A percentile compares a stretch with the other conserved stretches of the same genome.
Evolutionary conservation across 2,329 filamentous ascomycete genomes (phyloP).

Genomic region (Trichoderma harzianum): DNA sequence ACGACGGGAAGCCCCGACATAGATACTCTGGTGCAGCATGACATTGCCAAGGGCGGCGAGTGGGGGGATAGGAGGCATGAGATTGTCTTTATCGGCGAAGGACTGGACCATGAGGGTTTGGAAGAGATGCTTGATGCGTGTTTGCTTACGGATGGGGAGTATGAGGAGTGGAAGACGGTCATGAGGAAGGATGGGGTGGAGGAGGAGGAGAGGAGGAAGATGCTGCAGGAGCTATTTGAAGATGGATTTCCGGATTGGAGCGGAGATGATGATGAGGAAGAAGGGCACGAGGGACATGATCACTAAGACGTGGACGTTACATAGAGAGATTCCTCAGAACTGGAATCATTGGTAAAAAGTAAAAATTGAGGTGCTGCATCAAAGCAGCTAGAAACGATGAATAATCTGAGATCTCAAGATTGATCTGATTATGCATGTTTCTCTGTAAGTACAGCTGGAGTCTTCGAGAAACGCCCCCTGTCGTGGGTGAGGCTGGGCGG

Average conservation of each 20-base stretch:
- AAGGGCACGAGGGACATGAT: conserved; percentile 31
- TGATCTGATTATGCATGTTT: background rate
- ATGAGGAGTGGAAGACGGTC: conserved; percentile 48
- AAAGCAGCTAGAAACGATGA: background rate
- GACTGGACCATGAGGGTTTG: conserved; percentile 51
- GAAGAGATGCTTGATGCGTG: conserved; percentile 56
- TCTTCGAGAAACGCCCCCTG: background rate
- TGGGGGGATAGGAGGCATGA: conserved; percentile 72
- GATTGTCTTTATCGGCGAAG: conserved; percentile 70
- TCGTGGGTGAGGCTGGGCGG: background rate
- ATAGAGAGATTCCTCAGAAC: background rate
- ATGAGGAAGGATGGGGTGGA: conserved; percentile 43
- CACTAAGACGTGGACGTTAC: conserved; percentile 11
- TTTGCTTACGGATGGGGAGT: conserved; percentile 59
- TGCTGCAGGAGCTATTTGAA: conserved; percentile 60
- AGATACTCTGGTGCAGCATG: conserved; percentile 46
- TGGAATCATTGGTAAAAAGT: background rate
- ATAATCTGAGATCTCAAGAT: background rate
- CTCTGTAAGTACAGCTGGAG: background rate
- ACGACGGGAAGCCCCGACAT: conserved; percentile 46
- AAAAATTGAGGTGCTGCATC: background rate
- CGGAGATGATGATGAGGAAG: conserved; percentile 40
- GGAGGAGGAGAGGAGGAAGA: conserved; percentile 42
- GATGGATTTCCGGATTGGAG: conserved; percentile 59
- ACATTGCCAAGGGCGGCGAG: conserved; percentile 51